A percentile compares a stretch with the other conserved stretches of the same genome.
These are phyloP conservation scores for Phtheirospermum japonicum DNA, from an alignment of 257 asterid genomes.

Conservation along the genomic window DNA sequence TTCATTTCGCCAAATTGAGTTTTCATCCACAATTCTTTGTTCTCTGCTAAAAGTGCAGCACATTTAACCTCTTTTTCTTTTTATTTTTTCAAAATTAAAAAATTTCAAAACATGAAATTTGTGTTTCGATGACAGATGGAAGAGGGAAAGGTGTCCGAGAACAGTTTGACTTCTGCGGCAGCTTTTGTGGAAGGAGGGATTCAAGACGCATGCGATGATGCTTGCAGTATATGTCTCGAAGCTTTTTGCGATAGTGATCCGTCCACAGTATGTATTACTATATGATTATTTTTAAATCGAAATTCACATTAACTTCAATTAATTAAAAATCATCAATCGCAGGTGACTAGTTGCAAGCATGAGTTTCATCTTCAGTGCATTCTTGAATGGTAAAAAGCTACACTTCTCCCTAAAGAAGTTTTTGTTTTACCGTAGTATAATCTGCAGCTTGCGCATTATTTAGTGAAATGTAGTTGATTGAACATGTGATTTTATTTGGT, in stretches of 20 bases:
- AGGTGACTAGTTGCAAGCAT: conserved; percentile 57
- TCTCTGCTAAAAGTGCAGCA: not conserved
- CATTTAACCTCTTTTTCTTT: not conserved
- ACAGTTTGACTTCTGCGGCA: conserved; percentile 64
- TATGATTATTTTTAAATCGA: conserved; percentile 2
- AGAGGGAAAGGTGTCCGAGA: conserved; percentile 54
- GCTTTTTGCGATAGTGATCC: conserved; percentile 75
- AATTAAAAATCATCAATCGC: conserved; percentile 26
- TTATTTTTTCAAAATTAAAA: conserved; percentile 1
- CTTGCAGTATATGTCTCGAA: conserved; percentile 96
- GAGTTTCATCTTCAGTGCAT: conserved; percentile 74
- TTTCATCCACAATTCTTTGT: too few relatives aligned
- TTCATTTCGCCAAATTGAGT: too few relatives aligned
- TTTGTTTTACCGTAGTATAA: too few relatives aligned
- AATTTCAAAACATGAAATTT: not conserved
- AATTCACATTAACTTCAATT: conserved; percentile 6
- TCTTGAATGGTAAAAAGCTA: conserved; percentile 66
- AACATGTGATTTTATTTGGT: not conserved
- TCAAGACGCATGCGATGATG: conserved; percentile 88
- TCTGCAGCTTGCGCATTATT: too few relatives aligned
- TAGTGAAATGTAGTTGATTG: too few relatives aligned
- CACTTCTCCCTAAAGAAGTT: not conserved
- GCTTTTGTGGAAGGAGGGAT: conserved; percentile 97
- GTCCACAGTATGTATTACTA: conserved; percentile 54
- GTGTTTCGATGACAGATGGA: conserved; percentile 56